A percentile compares a stretch with the other conserved stretches of the same genome.
Evolutionary conservation across 108 stramenopile genomes (phyloP).

Genomic region (Skeletonema potamos): DNA sequence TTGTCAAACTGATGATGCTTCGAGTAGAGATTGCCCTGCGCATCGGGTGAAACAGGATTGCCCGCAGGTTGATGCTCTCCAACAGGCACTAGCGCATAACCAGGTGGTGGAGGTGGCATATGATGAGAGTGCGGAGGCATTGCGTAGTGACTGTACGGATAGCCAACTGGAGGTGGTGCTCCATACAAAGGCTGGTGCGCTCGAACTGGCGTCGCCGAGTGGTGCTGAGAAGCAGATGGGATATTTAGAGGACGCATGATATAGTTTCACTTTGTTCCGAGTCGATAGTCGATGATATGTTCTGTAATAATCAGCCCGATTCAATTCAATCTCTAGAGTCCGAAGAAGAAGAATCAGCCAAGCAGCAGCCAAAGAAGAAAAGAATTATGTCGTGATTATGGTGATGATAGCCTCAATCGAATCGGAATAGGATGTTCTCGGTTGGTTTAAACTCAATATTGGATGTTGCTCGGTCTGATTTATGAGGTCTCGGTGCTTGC

Average conservation of each 20-base stretch:
- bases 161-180: neutral
- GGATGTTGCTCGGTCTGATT: neutral
- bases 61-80: neutral
- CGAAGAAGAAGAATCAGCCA: neutral
- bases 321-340: neutral
- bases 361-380: neutral
- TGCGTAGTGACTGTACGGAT: neutral
- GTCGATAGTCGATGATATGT: neutral
- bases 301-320: neutral
- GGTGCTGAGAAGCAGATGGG: neutral
- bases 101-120: neutral
- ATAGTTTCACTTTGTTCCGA: neutral
- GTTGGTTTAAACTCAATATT: neutral
- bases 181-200: neutral
- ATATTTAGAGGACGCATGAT: neutral
- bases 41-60: neutral
- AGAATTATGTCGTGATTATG: neutral
- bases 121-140: slow-evolving; percentile 1
- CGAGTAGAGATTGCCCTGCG: neutral
- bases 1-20: neutral
- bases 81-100: neutral
- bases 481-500: neutral
- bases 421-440: no score
- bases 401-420: neutral
- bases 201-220: neutral